Conservation (phyloP, 306 rosid genomes). For the Vachellia pachyceras region DNA sequence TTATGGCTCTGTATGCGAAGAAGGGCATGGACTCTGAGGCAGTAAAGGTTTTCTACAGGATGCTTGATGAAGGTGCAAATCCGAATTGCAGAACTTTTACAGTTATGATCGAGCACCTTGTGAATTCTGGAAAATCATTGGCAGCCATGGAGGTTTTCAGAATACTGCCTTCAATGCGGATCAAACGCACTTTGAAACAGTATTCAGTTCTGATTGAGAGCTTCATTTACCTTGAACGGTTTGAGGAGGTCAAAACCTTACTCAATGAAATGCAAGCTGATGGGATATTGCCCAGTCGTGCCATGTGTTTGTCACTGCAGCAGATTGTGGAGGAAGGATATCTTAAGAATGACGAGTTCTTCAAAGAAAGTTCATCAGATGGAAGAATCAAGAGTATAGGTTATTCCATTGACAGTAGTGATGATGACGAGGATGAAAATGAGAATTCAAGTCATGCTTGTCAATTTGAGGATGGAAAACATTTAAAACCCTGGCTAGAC, state of each 20-base stretch:
- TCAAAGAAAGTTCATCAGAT: conserved; percentile 56
- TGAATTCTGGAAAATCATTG: conserved; percentile 48
- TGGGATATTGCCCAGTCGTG: conserved; percentile 71
- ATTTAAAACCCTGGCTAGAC: conserved; percentile 79
- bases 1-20: conserved; percentile 66
- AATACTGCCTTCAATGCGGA: conserved; percentile 66
- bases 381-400: conserved; percentile 57
- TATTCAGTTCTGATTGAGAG: conserved; percentile 58
- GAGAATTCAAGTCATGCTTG: conserved; percentile 34
- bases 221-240: conserved; percentile 49
- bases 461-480: conserved; percentile 43
- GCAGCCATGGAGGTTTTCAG: conserved; percentile 69
- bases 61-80: conserved; percentile 69
- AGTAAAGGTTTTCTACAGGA: conserved; percentile 49
- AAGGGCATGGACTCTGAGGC: conserved; percentile 64
- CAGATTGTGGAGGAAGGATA: conserved; percentile 58
- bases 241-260: conserved; percentile 55
- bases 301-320: conserved; percentile 56
- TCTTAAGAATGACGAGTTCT: conserved; percentile 51
- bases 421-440: conserved; percentile 42
- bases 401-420: conserved; percentile 48
- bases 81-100: conserved; percentile 75
- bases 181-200: conserved; percentile 70
- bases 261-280: conserved; percentile 73
- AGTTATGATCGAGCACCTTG: conserved; percentile 79